Base-by-base conservation (phyloP, 441 rosid genomes). In the Brassica balearica region DNA sequence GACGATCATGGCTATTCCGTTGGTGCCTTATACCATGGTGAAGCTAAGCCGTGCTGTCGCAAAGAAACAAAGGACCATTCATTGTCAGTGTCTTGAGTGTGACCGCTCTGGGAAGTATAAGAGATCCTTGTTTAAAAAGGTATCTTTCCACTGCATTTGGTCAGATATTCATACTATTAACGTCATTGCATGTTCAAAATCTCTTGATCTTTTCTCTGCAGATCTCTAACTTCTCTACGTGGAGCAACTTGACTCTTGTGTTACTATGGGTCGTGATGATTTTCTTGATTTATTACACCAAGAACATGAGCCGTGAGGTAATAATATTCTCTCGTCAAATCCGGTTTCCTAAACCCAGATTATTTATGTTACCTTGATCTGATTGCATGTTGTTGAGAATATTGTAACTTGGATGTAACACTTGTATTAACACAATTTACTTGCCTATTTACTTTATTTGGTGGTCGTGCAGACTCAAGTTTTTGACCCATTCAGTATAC, bases 181-280 rank as follows among this genome's bases (percentile, higher is more conserved):
- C 64, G 61, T 46, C 2, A 15, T 7, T 73, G 70, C 82, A 22
- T 60, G 69, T 46, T 48, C 32, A 6, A 34, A 17, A 29, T 43
- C 69, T 66, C 67, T 41, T 73, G n/a, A 66, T 55, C 17, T 75
- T 74, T 1, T 71, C 79, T 64, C 61, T 62, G 84, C 91, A 96
- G 97, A 89, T 96, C 72, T 94, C 97, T 19, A 96, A 92, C 84
- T 90, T 96, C 83, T 96, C 96, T 43, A 96, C 99, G 0, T 94
- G 87, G 62, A 94, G 97, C 85, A 96, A 96, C 87, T 80, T 96
- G 88, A 94, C 96, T 0, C 80, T 94, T 64, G 88, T 96, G 63
- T 84, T 92, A 51, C 96, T 94, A 9, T 94, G 99, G 98, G 84
- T 86, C 32, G 65, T 87, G 60, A 91, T 96, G 98, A 89, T 94